Base-by-base conservation (phyloP, 202 grass and related monocot genomes). In the Schoenoplectus tabernaemontani region DNA sequence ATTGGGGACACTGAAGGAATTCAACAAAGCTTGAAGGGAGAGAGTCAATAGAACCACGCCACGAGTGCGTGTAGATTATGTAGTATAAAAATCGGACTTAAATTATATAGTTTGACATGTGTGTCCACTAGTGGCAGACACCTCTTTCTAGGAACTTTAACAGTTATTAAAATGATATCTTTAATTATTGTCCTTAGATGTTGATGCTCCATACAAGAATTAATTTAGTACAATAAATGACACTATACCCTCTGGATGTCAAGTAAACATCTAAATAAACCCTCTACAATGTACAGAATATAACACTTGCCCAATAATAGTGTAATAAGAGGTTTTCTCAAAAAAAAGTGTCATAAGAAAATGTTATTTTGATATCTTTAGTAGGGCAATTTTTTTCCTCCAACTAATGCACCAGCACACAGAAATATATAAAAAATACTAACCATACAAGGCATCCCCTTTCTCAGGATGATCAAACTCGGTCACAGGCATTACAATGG, bases 401-500 rank as follows among this genome's bases (percentile, higher is more conserved):
- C 28, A 28, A 28, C 28, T 28, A 28, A 28, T 28, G 28, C 28
- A 28, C 28, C 28, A 28, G 28, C 28, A 28, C 28, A 28, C 28
- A 28, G 28, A 28, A 28, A 28, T 28, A 28, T 28, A 28, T 28
- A 28, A 28, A 28, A 28, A 28, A 28, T 28, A 28, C 28, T 28
- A 28, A 28, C 95, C 89, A 2, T 98, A 88, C 63, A 94, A 56
- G 39, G 95, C 95, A 61, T 98, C 95, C 2, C 95, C 95, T 89
- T 98, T 95, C 76, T 95, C 91, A 17, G 87, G 76, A 79, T 98
- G 88, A 81, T 95, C 87, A 58, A 94, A 94, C 57, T 98, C 95
- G 0, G 86, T 90, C 13, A 92, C 50, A 0, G 95, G 95, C 11
- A 86, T 90, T 34, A 92, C 86, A n/a, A 95, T 94, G 1, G 91